Base-by-base conservation (phyloP, 352 stramenopile species). In the Hyaloperonospora arabidopsidis region DNA sequence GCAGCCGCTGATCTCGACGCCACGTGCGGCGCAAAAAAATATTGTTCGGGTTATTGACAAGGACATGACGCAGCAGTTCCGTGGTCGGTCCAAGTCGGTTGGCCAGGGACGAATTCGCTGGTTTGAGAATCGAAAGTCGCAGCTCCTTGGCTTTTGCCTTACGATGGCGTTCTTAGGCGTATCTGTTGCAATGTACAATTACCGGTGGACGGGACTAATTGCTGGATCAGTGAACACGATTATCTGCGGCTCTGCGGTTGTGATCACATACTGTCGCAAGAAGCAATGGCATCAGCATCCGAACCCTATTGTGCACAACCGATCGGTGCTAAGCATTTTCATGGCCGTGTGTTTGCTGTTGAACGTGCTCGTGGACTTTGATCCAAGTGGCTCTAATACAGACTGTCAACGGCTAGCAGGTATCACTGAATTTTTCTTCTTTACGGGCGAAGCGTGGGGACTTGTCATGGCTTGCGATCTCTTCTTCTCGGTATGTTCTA, bases 1-100 rank as follows among this genome's bases (percentile, higher is more conserved):
- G 52, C 77, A 87, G 53, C 77, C 78, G 40, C 65, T 81, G 21
- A 82, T 86, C 23, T 77, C 73, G 34, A 84, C 77, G 10, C 79
- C 70, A 45, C 68, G 73, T 17, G 69, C 61, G 8, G 70, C 64
- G 50, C 68, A 80, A 45, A 82, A 88, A 62, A 89, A 86, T 54
- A 79, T 89, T 56, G 89, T 94, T 45, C 84, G 84, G 41, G 84
- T 94, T 14, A 94, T 94, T 59, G 87, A 94, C 70, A 94, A 94
- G 63, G 84, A 94, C 55, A 89, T 94, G 79, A 89, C 81, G 35
- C 59, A 82, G 40, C 79, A 94, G 58, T 94, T 94, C 62, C 78
- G 80, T 18, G 84, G 84, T 17, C 79, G 81, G 25, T 70, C 78
- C 45, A 78, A 87, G 55, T 89, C 78, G 15, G 70, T 71, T 6